Evolutionary conservation across 2,329 filamentous ascomycete species (phyloP).

Genomic region (Tolypocladium nubicola): DNA sequence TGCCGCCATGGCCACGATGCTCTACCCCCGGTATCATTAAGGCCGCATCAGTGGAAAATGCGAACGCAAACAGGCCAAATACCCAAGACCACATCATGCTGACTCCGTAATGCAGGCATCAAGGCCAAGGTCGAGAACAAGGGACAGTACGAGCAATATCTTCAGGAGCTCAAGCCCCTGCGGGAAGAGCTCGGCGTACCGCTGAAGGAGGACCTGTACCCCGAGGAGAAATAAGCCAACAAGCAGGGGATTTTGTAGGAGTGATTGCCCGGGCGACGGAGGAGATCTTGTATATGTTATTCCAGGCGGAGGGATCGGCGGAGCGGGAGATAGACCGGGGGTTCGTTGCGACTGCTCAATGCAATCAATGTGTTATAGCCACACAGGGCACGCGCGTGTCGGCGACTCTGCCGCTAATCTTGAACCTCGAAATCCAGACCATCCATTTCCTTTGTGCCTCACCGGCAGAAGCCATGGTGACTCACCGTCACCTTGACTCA

Average conservation of each 20-base stretch:
- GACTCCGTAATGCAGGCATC: slow-evolving; percentile 56
- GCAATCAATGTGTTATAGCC: slow-evolving; percentile 20
- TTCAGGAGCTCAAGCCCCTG: slow-evolving; percentile 83
- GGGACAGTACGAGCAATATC: slow-evolving; percentile 92
- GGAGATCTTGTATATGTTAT: slow-evolving; percentile 27
- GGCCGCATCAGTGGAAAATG: background rate
- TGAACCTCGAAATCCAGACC: background rate
- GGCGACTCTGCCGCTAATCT: background rate
- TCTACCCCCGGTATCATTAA: background rate
- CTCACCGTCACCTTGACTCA: background rate
- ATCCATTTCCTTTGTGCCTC: background rate
- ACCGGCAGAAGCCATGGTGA: background rate
- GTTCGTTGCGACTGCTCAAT: slow-evolving; percentile 17
- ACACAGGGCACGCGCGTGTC: slow-evolving; percentile 10
- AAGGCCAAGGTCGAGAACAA: slow-evolving; percentile 99
- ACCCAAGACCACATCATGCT: background rate
- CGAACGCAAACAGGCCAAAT: background rate
- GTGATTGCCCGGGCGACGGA: slow-evolving; percentile 1
- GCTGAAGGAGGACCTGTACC: slow-evolving; percentile 89
- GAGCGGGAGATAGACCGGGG: slow-evolving; percentile 16
- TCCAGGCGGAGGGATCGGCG: slow-evolving; percentile 12
- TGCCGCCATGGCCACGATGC: background rate
- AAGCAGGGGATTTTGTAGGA: background rate
- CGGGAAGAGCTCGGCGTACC: slow-evolving; percentile 87
- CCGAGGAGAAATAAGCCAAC: slow-evolving; percentile 38